Conservation (phyloP, 2,329 filamentous ascomycete species). For the Coniochaeta ligniaria region DNA sequence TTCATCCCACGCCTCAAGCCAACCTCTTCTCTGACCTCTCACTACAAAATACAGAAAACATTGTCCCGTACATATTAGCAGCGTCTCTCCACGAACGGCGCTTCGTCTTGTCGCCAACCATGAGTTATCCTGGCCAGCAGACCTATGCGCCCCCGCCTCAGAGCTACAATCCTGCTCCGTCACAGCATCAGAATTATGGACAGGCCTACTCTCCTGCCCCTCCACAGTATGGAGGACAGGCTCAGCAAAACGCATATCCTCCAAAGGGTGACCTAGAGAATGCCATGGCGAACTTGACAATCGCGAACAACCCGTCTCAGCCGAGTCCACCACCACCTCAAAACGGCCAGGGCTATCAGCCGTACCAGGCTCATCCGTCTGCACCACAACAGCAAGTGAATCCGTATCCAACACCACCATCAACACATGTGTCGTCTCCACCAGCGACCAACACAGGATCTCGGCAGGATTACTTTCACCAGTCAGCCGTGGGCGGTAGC, state of each 20-base stretch:
- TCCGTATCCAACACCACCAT: neutral
- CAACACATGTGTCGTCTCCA: neutral
- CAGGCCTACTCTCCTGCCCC: neutral
- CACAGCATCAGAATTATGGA: neutral
- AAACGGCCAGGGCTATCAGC: neutral
- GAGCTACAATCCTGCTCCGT: neutral
- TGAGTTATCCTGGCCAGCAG: neutral
- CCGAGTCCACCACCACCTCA: neutral
- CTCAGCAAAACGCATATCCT: neutral
- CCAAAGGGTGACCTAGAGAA: neutral
- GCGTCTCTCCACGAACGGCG: too few species aligned
- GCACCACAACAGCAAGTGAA: neutral
- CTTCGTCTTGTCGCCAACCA: neutral
- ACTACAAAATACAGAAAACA: too few species aligned
- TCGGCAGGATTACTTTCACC: neutral
- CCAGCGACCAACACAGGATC: neutral
- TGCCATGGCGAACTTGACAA: neutral
- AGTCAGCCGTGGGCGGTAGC: neutral
- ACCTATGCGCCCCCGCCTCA: neutral
- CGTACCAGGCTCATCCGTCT: neutral
- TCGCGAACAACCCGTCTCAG: neutral
- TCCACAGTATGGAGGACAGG: neutral
- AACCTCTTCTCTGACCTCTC: too few species aligned
- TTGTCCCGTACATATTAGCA: neutral
- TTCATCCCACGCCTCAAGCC: too few species aligned